Conservation (phyloP, 2,329 filamentous ascomycete genomes). For the Trichophyton mentagrophytes region DNA sequence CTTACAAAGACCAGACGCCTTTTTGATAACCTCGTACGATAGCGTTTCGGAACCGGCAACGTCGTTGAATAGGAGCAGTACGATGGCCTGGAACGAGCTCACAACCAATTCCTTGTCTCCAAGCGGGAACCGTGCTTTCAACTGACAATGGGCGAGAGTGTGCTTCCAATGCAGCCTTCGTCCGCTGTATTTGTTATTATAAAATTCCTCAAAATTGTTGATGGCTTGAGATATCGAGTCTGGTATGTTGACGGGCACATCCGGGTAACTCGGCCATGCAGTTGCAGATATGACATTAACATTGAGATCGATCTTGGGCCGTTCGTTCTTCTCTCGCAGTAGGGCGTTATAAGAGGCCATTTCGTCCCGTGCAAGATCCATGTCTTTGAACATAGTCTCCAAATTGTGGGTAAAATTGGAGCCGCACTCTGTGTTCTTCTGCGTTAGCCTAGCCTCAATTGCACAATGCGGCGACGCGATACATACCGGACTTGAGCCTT, state of each 20-base stretch:
- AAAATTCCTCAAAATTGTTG: conserved; percentile 70
- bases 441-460: neutral
- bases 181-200: conserved; percentile 79
- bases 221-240: conserved; percentile 62
- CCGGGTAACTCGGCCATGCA: conserved; percentile 85
- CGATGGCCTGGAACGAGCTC: conserved; percentile 81
- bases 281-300: conserved; percentile 86
- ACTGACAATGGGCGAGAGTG: conserved; percentile 74
- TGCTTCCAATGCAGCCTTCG: conserved; percentile 86
- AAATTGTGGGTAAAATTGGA: conserved; percentile 91
- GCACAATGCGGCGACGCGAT: conserved; percentile 1
- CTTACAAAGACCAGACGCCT: conserved; percentile 59
- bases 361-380: conserved; percentile 83
- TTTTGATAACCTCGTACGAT: conserved; percentile 61
- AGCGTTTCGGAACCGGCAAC: conserved; percentile 50
- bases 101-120: conserved; percentile 80
- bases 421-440: conserved; percentile 57
- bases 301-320: conserved; percentile 54
- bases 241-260: conserved; percentile 62
- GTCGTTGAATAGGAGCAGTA: conserved; percentile 81
- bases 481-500: conserved; percentile 60
- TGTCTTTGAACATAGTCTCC: conserved; percentile 98
- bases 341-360: conserved; percentile 75
- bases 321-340: conserved; percentile 47
- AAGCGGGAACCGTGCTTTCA: conserved; percentile 67